These are phyloP conservation scores for Coemansia sp. DNA, from an alignment of 192 early-diverging fungal genomes.

Conservation along the genomic window DNA sequence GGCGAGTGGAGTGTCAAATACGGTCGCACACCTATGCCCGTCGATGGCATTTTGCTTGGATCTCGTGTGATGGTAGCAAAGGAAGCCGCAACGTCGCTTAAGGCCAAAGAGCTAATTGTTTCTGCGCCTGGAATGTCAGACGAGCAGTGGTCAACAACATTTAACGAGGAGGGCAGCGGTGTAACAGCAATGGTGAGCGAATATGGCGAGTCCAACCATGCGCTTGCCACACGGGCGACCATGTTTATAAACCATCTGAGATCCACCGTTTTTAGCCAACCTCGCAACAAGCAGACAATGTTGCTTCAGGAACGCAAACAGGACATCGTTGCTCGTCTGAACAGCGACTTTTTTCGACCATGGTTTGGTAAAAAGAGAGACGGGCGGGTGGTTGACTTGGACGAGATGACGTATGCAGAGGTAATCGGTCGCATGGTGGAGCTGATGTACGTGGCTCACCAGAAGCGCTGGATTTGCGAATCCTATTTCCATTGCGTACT, in stretches of 20 bases:
- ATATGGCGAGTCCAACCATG: constrained; percentile 91
- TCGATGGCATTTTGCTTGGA: constrained; percentile 91
- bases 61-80: constrained; percentile 92
- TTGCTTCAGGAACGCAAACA: constrained; percentile 64
- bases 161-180: constrained; percentile 73
- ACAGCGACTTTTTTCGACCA: constrained; percentile 70
- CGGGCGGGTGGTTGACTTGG: constrained; percentile 73
- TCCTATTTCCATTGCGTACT: constrained; percentile 70
- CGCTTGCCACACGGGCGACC: constrained; percentile 82
- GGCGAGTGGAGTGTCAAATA: constrained; percentile 84
- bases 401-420: constrained; percentile 93
- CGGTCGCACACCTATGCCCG: constrained; percentile 88
- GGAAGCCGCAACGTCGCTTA: constrained; percentile 59
- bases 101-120: constrained; percentile 59
- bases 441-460: constrained; percentile 75
- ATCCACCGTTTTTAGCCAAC: constrained; percentile 74
- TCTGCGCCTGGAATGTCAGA: constrained; percentile 77
- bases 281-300: constrained; percentile 75
- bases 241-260: constrained; percentile 78
- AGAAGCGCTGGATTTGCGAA: constrained; percentile 79
- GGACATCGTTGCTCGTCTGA: constrained; percentile 77
- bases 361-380: constrained; percentile 90
- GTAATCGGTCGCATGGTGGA: constrained; percentile 80
- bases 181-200: constrained; percentile 87
- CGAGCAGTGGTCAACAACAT: constrained; percentile 81